These are phyloP conservation scores for Phellinidium pouzarii DNA, from an alignment of 1,284 basidiomycete species.

Conservation along the genomic window DNA sequence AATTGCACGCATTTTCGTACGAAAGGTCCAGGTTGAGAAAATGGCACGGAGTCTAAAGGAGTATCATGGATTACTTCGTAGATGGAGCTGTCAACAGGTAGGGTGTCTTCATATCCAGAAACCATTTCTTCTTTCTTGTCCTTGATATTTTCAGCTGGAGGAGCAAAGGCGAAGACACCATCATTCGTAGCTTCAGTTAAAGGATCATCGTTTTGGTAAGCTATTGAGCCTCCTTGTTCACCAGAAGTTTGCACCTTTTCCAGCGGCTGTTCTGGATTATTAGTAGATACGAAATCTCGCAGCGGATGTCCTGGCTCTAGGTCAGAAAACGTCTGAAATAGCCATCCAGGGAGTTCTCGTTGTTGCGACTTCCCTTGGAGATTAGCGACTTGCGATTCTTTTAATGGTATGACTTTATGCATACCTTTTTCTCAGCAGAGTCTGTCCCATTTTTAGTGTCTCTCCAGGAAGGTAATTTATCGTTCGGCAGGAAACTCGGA, in stretches of 20 bases:
- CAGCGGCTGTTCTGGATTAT: not conserved
- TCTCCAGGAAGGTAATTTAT: conserved; percentile 11
- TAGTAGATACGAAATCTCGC: conserved; percentile 30
- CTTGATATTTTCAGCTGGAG: not conserved
- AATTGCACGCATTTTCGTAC: conserved; percentile 8
- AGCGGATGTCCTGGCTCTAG: conserved; percentile 40
- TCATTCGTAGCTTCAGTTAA: not conserved
- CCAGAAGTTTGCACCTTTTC: not conserved
- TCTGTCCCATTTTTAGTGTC: not conserved
- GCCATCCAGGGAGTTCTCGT: conserved; percentile 38
- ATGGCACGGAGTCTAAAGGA: not conserved
- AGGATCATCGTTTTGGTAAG: not conserved
- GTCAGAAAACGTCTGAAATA: conserved; percentile 35
- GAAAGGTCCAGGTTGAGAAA: conserved; percentile 3
- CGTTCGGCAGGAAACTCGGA: not conserved
- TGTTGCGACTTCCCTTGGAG: conserved; percentile 4
- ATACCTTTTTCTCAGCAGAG: not conserved
- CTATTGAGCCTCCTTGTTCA: not conserved
- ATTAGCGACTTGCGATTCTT: not conserved
- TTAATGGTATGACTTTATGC: not conserved
- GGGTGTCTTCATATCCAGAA: not conserved
- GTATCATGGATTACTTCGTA: not conserved
- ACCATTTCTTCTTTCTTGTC: not conserved
- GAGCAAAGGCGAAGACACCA: conserved; percentile 7
- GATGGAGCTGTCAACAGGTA: not conserved